These are phyloP conservation scores for Przewalskia tangutica DNA, from an alignment of 257 asterid species.

Conservation along the genomic window DNA sequence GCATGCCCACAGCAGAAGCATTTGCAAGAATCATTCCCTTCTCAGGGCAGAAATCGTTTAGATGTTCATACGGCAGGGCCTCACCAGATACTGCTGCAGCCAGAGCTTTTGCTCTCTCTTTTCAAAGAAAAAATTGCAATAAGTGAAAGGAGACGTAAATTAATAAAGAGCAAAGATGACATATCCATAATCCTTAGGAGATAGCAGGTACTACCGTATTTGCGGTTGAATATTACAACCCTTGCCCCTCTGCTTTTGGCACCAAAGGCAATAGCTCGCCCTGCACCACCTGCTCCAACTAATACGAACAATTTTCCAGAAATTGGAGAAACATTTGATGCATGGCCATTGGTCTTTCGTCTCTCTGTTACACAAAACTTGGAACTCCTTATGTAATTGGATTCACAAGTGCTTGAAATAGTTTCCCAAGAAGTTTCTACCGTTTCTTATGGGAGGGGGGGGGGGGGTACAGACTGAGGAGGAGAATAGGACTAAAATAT, in stretches of 20 bases:
- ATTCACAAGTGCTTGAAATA: neutral
- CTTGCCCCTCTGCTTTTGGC: conserved; percentile 72
- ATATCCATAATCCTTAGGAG: neutral
- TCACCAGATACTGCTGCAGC: conserved; percentile 62
- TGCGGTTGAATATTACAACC: conserved; percentile 56
- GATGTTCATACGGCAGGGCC: conserved; percentile 43
- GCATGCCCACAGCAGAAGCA: conserved; percentile 68
- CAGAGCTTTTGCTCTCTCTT: conserved; percentile 62
- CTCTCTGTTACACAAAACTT: conserved; percentile 22
- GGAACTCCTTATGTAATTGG: neutral
- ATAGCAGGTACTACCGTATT: conserved; percentile 28
- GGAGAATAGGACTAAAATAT: too few relatives aligned
- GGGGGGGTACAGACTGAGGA: too few relatives aligned
- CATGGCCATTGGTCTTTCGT: conserved; percentile 15
- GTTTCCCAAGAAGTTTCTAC: neutral
- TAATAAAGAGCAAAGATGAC: neutral
- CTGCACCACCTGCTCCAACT: conserved; percentile 87
- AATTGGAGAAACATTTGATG: conserved; percentile 36
- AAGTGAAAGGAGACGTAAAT: neutral
- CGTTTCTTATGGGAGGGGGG: too few relatives aligned
- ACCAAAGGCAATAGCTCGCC: conserved; percentile 66
- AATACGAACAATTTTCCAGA: conserved; percentile 54
- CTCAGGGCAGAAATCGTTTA: conserved; percentile 36
- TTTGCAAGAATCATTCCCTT: conserved; percentile 65
- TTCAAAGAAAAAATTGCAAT: neutral